These are phyloP conservation scores for Pulveroboletus sp. DNA, from an alignment of 768 basidiomycete genomes.

Conservation along the genomic window DNA sequence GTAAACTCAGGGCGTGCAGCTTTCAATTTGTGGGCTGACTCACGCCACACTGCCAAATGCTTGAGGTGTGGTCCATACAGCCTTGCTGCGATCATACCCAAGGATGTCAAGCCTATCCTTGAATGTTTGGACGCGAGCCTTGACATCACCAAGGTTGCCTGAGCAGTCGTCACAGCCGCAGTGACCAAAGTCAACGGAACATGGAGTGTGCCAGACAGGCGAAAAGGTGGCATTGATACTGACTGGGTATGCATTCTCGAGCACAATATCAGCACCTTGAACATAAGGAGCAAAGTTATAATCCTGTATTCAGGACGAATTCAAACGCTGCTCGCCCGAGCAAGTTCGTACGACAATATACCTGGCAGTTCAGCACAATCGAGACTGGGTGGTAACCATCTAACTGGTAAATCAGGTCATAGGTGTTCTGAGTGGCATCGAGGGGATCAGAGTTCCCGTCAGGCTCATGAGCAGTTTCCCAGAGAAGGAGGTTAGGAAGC, in stretches of 20 bases:
- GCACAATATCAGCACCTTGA: constrained; percentile 60
- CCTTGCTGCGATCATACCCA: constrained; percentile 61
- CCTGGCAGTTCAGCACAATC: constrained; percentile 48
- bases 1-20: neutral
- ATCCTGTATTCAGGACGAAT: constrained; percentile 35
- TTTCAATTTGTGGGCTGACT: neutral
- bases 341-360: neutral
- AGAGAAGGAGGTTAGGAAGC: constrained; percentile 60
- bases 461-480: constrained; percentile 73
- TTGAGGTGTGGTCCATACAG: constrained; percentile 77
- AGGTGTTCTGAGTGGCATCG: constrained; percentile 46
- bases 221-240: constrained; percentile 62
- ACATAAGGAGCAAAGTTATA: constrained; percentile 58
- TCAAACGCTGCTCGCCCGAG: neutral
- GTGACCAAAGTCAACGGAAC: constrained; percentile 61
- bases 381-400: constrained; percentile 60
- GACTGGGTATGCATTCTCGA: constrained; percentile 42
- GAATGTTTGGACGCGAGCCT: constrained; percentile 61
- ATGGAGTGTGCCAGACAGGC: constrained; percentile 52
- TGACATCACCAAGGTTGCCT: constrained; percentile 61
- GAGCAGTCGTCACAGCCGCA: constrained; percentile 72
- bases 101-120: constrained; percentile 51
- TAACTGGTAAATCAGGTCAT: constrained; percentile 42
- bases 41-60: constrained; percentile 57
- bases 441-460: constrained; percentile 65